A percentile compares a stretch with the other conserved stretches of the same genome.
Conservation (phyloP, 106 monocot genomes). For the Alisma plantagoaquatica region DNA sequence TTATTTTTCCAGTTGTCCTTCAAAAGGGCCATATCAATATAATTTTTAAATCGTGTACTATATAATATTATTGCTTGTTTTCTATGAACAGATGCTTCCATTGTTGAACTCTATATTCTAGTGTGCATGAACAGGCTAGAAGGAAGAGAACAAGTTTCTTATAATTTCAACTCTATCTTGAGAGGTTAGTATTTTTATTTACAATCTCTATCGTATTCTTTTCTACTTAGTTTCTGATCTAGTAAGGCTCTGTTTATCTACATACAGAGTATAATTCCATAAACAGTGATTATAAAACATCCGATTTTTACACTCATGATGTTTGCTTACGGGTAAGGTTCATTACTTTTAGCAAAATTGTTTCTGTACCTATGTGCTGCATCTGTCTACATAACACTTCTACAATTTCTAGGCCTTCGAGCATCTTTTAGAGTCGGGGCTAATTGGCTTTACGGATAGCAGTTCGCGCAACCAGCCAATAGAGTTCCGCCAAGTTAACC, state of each 20-base stretch:
- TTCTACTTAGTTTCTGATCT: not conserved
- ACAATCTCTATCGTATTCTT: not conserved
- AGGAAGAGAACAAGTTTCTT: conserved; percentile 54
- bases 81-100: conserved; percentile 41
- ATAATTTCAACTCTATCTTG: conserved; percentile 79
- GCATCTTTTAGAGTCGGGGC: conserved; percentile 67
- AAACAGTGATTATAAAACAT: conserved; percentile 74
- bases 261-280: conserved; percentile 73
- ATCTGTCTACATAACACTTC: too few relatives aligned
- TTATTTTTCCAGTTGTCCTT: not conserved
- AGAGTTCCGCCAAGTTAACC: conserved; percentile 72
- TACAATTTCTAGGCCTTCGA: conserved; percentile 83
- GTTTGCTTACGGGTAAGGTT: conserved; percentile 66
- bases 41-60: too few relatives aligned
- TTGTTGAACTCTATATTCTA: conserved; percentile 89
- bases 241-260: not conserved
- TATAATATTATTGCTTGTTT: too few relatives aligned
- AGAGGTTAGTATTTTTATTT: conserved; percentile 34
- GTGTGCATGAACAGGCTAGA: conserved; percentile 86
- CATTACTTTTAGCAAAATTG: too few relatives aligned
- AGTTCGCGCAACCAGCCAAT: conserved; percentile 43
- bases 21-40: too few relatives aligned
- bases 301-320: conserved; percentile 40
- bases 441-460: conserved; percentile 48
- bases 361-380: too few relatives aligned